These are phyloP conservation scores for Venturia nashicola DNA, from an alignment of 2,329 filamentous ascomycete genomes.

Conservation along the genomic window DNA sequence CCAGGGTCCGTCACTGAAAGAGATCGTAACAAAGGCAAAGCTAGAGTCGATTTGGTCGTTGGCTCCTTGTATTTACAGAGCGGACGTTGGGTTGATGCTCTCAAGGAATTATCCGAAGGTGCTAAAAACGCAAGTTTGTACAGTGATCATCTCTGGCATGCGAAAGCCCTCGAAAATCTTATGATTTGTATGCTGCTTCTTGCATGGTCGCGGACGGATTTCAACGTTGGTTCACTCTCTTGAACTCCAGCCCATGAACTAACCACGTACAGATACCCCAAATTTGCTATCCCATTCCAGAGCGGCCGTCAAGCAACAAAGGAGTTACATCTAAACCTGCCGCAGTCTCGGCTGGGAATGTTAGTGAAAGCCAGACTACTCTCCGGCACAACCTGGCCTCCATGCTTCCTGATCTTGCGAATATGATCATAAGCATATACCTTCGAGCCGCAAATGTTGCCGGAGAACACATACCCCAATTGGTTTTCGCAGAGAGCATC, in stretches of 20 bases:
- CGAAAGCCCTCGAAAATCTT: slow-evolving; percentile 83
- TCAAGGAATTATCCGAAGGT: slow-evolving; percentile 72
- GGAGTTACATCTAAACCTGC: background rate
- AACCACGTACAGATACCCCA: slow-evolving; percentile 32
- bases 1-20: slow-evolving; percentile 56
- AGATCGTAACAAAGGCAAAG: slow-evolving; percentile 68
- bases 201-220: slow-evolving; percentile 73
- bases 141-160: slow-evolving; percentile 95
- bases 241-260: background rate
- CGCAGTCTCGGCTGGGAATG: slow-evolving; percentile 12
- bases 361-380: background rate
- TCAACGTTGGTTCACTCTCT: slow-evolving; percentile 41
- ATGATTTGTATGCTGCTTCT: slow-evolving; percentile 72
- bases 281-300: slow-evolving; percentile 38
- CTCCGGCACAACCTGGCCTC: slow-evolving; percentile 37
- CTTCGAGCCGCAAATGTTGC: slow-evolving; percentile 49
- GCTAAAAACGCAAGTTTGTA: slow-evolving; percentile 63
- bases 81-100: slow-evolving; percentile 78
- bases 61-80: slow-evolving; percentile 80
- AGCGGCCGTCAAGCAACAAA: slow-evolving; percentile 32
- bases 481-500: slow-evolving; percentile 60
- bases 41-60: slow-evolving; percentile 65
- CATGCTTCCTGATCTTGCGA: slow-evolving; percentile 60
- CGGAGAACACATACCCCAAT: slow-evolving; percentile 56
- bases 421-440: slow-evolving; percentile 64